Percentiles rank a stretch among this genome's conserved stretches.
phyloP scores from a whole-genome alignment of 768 basidiomycete species.

The Leccinum subtestaceum region DNA sequence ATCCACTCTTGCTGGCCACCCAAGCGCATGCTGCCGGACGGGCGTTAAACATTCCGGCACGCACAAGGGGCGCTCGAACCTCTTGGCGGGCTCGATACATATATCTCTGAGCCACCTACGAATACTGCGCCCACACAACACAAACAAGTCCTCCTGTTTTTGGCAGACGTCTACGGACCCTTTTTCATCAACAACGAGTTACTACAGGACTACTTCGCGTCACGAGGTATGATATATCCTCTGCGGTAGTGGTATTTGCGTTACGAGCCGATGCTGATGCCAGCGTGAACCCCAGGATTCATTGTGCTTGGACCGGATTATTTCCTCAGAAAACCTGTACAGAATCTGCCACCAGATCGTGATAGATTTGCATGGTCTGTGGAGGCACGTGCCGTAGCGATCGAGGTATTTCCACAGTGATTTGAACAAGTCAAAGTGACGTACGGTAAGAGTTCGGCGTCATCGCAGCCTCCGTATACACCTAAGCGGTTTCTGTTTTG shows the following conservation, averaged over 20 bases:
- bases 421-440: conserved; percentile 42
- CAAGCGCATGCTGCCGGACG: conserved; percentile 49
- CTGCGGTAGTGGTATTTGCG: neutral
- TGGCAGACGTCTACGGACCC: conserved; percentile 56
- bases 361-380: conserved; percentile 44
- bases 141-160: conserved; percentile 50
- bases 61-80: conserved; percentile 41
- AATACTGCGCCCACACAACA: conserved; percentile 17
- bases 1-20: conserved; percentile 36
- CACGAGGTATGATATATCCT: conserved; percentile 41
- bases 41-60: conserved; percentile 49
- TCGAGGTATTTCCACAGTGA: conserved; percentile 47
- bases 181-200: conserved; percentile 54
- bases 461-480: neutral
- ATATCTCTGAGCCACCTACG: conserved; percentile 48
- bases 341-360: conserved; percentile 32
- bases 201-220: conserved; percentile 61
- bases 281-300: conserved; percentile 41
- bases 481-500: neutral
- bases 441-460: conserved; percentile 36
- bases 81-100: conserved; percentile 51
- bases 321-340: conserved; percentile 53
- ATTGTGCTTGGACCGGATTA: conserved; percentile 59
- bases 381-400: conserved; percentile 35
- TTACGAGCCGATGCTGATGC: neutral